Evolutionary conservation across 768 basidiomycete genomes (phyloP), one percentile per base, ranked within the genome.

Genomic region (Lentinula boryana): DNA sequence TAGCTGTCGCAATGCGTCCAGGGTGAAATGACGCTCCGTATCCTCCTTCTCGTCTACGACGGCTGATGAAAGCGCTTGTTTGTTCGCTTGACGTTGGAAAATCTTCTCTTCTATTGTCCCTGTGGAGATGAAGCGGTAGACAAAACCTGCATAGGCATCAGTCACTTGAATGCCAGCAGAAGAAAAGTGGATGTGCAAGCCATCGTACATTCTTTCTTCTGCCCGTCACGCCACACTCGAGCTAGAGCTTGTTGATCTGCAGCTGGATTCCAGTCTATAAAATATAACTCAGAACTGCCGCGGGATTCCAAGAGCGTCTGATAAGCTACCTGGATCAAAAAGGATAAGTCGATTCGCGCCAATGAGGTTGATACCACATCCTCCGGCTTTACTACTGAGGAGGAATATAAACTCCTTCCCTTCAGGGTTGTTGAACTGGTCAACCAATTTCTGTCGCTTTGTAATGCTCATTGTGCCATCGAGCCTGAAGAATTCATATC

Each of bases 31-130:
- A 7, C 96, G 87, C 66, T 96, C 95, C 0, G 92, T 84, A 67
- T 96, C 93, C 75, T 96, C 92, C 68, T 94, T 95, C 72, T 96
- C 94, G 68, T 99, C 96, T 18, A 99, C 95, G 2, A 98, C 95
- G n/a, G 94, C 94, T 1, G 95, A 95, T 0, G 97, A 98, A 10
- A 98, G 83, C 2, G 95, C 93, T 71, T 96, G 94, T 72, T 99
- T 99, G 65, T 87, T 90, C 13, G 91, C 94, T 74, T 99, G 97
- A 50, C 97, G 82, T 72, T 99, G 97, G 73, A 98, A 98, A 64
- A 98, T 97, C 79, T 98, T 98, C 75, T 98, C 96, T 73, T 98
- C 95, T 63, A 98, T 97, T 1, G 95, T 97, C 2, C 95, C 96
- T 0, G 95, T 94, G 4, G 93, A 89, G 65, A 98, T 95, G 74